A percentile compares a stretch with the other conserved stretches of the same genome.
These are phyloP conservation scores for Geotrichum cucujoidarum DNA, from an alignment of 1,139 yeast species.

Conservation along the genomic window DNA sequence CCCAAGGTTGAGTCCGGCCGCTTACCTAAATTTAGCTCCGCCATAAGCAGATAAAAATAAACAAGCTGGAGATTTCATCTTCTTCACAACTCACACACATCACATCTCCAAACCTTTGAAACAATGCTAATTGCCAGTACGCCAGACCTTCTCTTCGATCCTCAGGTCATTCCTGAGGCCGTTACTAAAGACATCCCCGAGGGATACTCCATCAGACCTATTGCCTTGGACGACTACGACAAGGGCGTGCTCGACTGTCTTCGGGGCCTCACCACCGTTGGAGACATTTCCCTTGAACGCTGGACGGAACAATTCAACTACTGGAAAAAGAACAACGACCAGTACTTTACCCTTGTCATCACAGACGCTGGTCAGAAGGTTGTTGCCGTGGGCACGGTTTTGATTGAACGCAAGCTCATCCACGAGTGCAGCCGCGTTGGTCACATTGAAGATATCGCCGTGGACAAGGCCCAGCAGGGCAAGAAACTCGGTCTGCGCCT, in stretches of 20 bases:
- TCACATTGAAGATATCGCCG: slow-evolving; percentile 93
- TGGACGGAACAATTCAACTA: slow-evolving; percentile 44
- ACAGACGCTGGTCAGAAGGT: slow-evolving; percentile 35
- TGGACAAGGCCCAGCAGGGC: slow-evolving; percentile 72
- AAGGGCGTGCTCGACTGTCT: slow-evolving; percentile 49
- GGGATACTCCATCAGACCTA: slow-evolving; percentile 51
- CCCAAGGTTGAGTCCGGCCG: no score
- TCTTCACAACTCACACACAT: background rate
- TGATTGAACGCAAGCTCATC: slow-evolving; percentile 50
- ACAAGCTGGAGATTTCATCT: background rate
- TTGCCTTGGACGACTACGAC: slow-evolving; percentile 44
- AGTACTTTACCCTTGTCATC: slow-evolving; percentile 53
- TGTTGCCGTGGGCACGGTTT: slow-evolving; percentile 42
- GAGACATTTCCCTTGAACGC: slow-evolving; percentile 43
- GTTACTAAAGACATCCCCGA: slow-evolving; percentile 40
- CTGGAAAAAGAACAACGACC: slow-evolving; percentile 45
- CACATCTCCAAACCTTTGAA: background rate
- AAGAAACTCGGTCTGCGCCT: slow-evolving; percentile 66
- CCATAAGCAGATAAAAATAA: background rate
- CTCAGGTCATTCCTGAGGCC: slow-evolving; percentile 30
- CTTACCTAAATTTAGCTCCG: no score
- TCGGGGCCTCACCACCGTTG: slow-evolving; percentile 54
- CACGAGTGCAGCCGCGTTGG: slow-evolving; percentile 85
- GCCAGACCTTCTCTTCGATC: slow-evolving; percentile 26
- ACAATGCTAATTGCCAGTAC: slow-evolving; percentile 9